Evolutionary conservation across 2,329 filamentous ascomycete species (phyloP).

Genomic region (Rhytidhysteron rufulum): DNA sequence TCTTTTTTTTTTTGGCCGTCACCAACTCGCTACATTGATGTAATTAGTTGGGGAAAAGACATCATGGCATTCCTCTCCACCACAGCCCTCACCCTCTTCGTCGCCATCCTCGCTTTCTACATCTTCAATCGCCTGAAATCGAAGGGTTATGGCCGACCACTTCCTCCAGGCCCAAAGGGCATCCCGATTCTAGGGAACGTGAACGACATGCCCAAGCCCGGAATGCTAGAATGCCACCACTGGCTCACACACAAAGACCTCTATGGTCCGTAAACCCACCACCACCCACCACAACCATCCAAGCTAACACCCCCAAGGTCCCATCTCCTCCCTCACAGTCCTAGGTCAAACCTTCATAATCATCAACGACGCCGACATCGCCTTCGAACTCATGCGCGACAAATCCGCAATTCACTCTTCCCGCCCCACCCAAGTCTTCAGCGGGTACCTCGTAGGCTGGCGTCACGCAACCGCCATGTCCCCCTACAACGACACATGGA

Average conservation of each 20-base stretch:
- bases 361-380: not conserved
- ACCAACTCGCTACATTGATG: no score
- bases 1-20: no score
- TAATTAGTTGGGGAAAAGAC: no score
- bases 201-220: constrained; percentile 39
- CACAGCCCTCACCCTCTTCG: no score
- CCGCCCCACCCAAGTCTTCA: not conserved
- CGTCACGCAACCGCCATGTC: not conserved
- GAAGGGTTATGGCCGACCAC: not conserved
- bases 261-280: not conserved
- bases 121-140: not conserved
- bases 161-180: constrained; percentile 46
- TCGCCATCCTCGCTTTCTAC: not conserved
- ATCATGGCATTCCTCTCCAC: no score
- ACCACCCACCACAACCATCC: not conserved
- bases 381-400: constrained; percentile 1
- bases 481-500: constrained; percentile 12
- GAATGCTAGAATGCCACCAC: constrained; percentile 32
- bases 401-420: not conserved
- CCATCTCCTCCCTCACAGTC: constrained; percentile 3
- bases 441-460: not conserved
- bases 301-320: not conserved
- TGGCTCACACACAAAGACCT: constrained; percentile 35
- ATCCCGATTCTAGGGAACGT: constrained; percentile 48
- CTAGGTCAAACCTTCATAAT: constrained; percentile 3